Conservation (phyloP, 257 asterid species). For the Gynochthodes officinalis region DNA sequence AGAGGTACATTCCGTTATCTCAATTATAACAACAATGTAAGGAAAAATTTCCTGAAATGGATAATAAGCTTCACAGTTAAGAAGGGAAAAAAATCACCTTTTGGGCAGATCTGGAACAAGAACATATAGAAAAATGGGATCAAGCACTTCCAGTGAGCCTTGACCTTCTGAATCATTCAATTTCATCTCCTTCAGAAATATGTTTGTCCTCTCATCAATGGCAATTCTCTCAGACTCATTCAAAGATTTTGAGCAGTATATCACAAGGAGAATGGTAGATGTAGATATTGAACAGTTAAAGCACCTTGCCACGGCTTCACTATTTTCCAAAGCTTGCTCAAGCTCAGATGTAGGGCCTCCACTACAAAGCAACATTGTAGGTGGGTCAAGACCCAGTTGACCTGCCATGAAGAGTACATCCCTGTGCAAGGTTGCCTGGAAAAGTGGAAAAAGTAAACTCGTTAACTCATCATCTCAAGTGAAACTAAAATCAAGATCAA, state of each 20-base stretch:
- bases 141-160: conserved; percentile 35
- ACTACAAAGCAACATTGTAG: conserved; percentile 75
- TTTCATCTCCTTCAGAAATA: conserved; percentile 55
- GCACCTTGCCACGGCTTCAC: conserved; percentile 79
- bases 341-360: conserved; percentile 66
- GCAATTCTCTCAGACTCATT: conserved; percentile 49
- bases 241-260: conserved; percentile 70
- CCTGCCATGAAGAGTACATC: conserved; percentile 91
- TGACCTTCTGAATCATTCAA: conserved; percentile 30
- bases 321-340: conserved; percentile 62
- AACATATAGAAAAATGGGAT: conserved; percentile 61
- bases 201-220: conserved; percentile 53
- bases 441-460: conserved; percentile 21
- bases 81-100: conserved; percentile 40
- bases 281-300: conserved; percentile 71
- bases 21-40: background rate
- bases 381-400: conserved; percentile 91
- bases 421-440: conserved; percentile 83
- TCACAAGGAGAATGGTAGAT: conserved; percentile 50
- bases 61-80: background rate
- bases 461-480: conserved; percentile 10
- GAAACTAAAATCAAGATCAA: background rate
- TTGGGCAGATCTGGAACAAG: conserved; percentile 97
- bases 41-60: background rate
- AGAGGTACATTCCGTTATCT: background rate